These are phyloP conservation scores for Heterobasidion parviporum DNA, from an alignment of 1,284 basidiomycete genomes.

Conservation along the genomic window DNA sequence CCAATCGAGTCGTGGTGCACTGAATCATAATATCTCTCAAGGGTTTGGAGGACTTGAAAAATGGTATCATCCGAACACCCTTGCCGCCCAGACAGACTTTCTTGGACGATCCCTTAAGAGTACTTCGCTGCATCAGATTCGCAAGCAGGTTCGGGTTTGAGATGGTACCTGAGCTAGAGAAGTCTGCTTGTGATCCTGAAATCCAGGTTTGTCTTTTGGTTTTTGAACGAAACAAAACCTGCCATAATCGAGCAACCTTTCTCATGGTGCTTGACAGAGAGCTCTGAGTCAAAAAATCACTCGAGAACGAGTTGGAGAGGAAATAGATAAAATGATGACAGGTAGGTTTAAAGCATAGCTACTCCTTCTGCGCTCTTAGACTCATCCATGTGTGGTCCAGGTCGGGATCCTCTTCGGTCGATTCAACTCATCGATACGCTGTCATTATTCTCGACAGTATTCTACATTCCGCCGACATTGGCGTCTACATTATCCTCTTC, in stretches of 20 bases:
- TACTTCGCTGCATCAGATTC: conserved; percentile 88
- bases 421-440: conserved; percentile 67
- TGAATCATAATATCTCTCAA: conserved; percentile 19
- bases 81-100: conserved; percentile 86
- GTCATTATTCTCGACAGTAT: conserved; percentile 65
- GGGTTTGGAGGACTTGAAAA: conserved; percentile 80
- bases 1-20: background rate
- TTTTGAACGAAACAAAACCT: no score
- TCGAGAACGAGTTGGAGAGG: conserved; percentile 85
- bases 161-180: conserved; percentile 66
- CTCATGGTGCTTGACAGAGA: conserved; percentile 32
- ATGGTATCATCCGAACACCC: conserved; percentile 84
- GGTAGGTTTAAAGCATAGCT: conserved; percentile 32
- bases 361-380: background rate
- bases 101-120: conserved; percentile 87
- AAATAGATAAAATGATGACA: conserved; percentile 87
- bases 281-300: conserved; percentile 77
- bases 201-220: conserved; percentile 50
- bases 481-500: conserved; percentile 35
- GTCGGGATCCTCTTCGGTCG: conserved; percentile 65
- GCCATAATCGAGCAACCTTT: no score
- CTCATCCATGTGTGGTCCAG: conserved; percentile 26
- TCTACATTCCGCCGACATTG: conserved; percentile 45
- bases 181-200: conserved; percentile 55
- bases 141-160: conserved; percentile 84